Evolutionary conservation across 306 rosid species (phyloP), one percentile per base, ranked within the genome.

Genomic region (Quercus berberidifolia): DNA sequence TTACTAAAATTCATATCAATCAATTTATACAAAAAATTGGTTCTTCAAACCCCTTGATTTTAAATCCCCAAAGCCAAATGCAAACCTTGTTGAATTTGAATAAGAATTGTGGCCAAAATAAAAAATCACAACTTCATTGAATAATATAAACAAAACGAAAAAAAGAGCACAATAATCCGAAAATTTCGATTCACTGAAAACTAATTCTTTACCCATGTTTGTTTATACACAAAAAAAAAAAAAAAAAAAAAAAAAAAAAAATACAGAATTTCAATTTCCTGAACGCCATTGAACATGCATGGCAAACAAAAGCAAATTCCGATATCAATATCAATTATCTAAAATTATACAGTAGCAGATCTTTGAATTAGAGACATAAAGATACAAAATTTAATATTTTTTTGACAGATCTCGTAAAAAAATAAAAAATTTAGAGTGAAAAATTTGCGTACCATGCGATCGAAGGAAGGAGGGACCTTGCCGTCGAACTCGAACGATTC

Each of bases 401-500:
- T 3, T 49, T 46, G 7, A 51, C 75, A 52, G 58, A 71, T 71
- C 57, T 46, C 38, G 57, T 10, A 49, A 71, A 70, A 25, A 6
- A 5, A 6, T 26, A 26, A 26, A 26, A 26, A 26, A 1, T 26
- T 26, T 35, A 30, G 41, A 20, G 10, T 15, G 76, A 56, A 58
- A 41, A 38, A 21, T 41, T 33, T 11, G 26, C 75, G 14, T 86
- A 90, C 94, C 90, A 31, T 43, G 69, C 78, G 80, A 63, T 89
- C 92, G 74, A 83, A 86, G 4, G 89, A 80, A 13, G 92, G 88
- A 77, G 91, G 89, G 28, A 83, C 89, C 59, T 79, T 67, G 41
- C 74, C 77, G 30, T 71, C 70, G 30, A 79, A 85, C 4, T 82
- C 86, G 64, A 76, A 83, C 59, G 83, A 84, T 43, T 88, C 92